Evolutionary conservation across 2,329 filamentous ascomycete genomes (phyloP), one percentile per base, ranked within the genome.

Genomic region (Thielaviopsis ethacetica): DNA sequence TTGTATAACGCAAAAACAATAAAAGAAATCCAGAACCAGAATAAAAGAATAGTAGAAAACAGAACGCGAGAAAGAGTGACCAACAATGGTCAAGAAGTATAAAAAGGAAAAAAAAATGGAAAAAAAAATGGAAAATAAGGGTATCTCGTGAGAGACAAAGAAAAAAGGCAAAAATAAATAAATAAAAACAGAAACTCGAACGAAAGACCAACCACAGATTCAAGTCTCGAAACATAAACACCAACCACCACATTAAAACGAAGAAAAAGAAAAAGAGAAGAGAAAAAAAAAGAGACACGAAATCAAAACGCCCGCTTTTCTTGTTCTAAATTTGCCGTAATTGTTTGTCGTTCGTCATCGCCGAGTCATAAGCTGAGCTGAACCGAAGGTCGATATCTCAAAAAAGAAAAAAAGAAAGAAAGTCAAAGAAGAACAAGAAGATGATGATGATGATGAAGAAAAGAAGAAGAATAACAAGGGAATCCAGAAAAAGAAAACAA

Each of bases 271-370:
- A 34, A 34, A 10, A 47, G 56, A 17, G 57, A 19, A 56, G 52
- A 54, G 61, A 41, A 59, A 63, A 41, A 65, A 62, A 50, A 61
- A 62, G 53, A 61, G 56, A 54, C 22, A 54, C 26, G 53, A 41
- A 58, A 34, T 19, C 30, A 27, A 51, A 34, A 34, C 30, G 30
- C 30, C 30, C 30, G 30, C 30, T 34, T 34, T 34, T 34, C 30
- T 34, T 34, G 10, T 34, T 34, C 30, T 34, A 34, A 34, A 10
- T 34, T 34, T 34, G 30, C 30, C 30, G 30, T 34, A 6, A 34
- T 34, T 34, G 30, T 34, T 34, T 34, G 30, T 34, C 30, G 30
- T 34, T 34, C 30, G 30, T 34, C 30, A 34, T 34, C 30, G 30
- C 30, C 30, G 30, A 34, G 30, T 34, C 30, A 34, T 34, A 12